Evolutionary conservation across 768 basidiomycete species (phyloP), one percentile per base, ranked within the genome.

Genomic region (Suillus lakei): DNA sequence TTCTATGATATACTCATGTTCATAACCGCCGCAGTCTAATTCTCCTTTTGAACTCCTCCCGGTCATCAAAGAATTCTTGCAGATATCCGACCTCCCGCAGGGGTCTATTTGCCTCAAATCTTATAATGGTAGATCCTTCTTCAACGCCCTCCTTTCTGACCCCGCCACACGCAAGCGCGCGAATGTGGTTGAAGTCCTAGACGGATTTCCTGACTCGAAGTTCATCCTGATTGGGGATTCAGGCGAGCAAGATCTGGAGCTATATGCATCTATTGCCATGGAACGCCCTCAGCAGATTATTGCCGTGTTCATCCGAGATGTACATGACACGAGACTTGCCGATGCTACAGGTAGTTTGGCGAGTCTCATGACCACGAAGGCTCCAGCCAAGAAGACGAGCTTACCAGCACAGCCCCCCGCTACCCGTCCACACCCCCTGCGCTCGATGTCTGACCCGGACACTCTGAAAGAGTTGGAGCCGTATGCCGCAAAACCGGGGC

Each of bases 221-320:
- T 98, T 99, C 78, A 77, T 98, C 72, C 85, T 96, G 58, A 82
- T 99, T 46, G 97, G 97, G 8, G 97, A 99, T 75, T 88, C 90
- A 0, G 97, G 96, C 39, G 97, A 99, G 73, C 96, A 98, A 69
- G 97, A 99, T 77, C 79, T 99, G 51, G 96, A 99, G 76, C 82
- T 99, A 2, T 99, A 98, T 74, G 82, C 90, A 16, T 82, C 87
- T 4, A 73, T 97, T 21, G 95, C 97, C 0, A 76, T 79, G 21
- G 89, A 93, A 63, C 81, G 88, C 13, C 87, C 91, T 0, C 68
- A 80, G 5, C 92, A 93, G 71, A 84, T 99, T 43, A 78, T 90
- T 5, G 94, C 83, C 4, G 86, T 98, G 41, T 93, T 94, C 77
- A 88, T 99, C 50, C 86, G 97, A 26, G 92, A 97, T 70, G 92